Evolutionary conservation across 805 yeast genomes (phyloP).

Genomic region (Saturnispora quitensis): DNA sequence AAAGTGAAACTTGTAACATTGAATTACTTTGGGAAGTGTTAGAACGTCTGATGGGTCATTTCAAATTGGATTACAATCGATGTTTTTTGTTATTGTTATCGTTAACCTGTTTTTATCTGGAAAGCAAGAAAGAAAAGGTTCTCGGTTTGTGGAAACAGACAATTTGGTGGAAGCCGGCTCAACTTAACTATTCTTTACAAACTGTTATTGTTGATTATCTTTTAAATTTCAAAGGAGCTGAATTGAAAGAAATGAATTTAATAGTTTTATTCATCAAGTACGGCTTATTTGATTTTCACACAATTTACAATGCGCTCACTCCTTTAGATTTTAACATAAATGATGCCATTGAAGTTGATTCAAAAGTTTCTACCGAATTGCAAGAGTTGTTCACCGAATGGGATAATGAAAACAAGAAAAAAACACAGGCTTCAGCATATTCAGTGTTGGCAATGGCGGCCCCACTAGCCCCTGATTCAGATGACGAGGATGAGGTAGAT

Average conservation of each 20-base stretch:
- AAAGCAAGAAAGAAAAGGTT: slow-evolving; percentile 37
- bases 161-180: slow-evolving; percentile 46
- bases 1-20: slow-evolving; percentile 23
- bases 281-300: slow-evolving; percentile 56
- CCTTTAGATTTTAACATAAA: slow-evolving; percentile 32
- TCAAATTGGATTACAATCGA: slow-evolving; percentile 62
- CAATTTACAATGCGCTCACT: slow-evolving; percentile 45
- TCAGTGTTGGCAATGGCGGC: slow-evolving; percentile 86
- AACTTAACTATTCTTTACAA: slow-evolving; percentile 16
- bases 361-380: slow-evolving; percentile 27
- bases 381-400: slow-evolving; percentile 34
- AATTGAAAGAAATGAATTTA: slow-evolving; percentile 21
- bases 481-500: slow-evolving; percentile 30
- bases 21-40: slow-evolving; percentile 39
- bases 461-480: slow-evolving; percentile 64
- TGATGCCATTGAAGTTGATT: slow-evolving; percentile 14
- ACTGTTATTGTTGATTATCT: slow-evolving; percentile 18
- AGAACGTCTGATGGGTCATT: slow-evolving; percentile 61
- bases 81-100: slow-evolving; percentile 56
- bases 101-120: slow-evolving; percentile 37
- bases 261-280: slow-evolving; percentile 53
- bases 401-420: slow-evolving; percentile 41
- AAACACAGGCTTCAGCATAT: slow-evolving; percentile 52
- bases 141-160: slow-evolving; percentile 43
- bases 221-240: slow-evolving; percentile 15